Evolutionary conservation across 495 filamentous ascomycete species (phyloP).

Genomic region (Aspergillus homomorphus): DNA sequence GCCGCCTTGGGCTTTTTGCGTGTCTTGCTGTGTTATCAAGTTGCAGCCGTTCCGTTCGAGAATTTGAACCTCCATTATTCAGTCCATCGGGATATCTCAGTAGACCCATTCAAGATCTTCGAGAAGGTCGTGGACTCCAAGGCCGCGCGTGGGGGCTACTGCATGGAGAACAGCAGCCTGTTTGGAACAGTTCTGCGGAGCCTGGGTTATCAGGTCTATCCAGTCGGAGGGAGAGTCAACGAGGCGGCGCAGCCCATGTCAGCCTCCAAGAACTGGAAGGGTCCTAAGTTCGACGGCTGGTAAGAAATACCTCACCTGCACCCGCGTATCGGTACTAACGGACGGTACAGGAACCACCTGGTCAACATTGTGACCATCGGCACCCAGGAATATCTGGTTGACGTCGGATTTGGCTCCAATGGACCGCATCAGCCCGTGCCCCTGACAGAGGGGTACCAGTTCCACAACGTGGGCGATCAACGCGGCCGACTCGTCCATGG

Average conservation of each 20-base stretch:
- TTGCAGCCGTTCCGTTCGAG: conserved; percentile 64
- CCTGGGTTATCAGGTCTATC: conserved; percentile 54
- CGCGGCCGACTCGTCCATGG: not conserved
- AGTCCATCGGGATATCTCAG: conserved; percentile 41
- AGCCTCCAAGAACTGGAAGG: not conserved
- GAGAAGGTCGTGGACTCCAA: conserved; percentile 52
- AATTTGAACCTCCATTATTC: conserved; percentile 55
- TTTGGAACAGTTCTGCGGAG: conserved; percentile 58
- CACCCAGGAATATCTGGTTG: conserved; percentile 50
- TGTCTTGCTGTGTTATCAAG: conserved; percentile 34
- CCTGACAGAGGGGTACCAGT: conserved; percentile 34
- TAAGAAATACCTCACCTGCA: not conserved
- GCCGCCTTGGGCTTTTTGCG: conserved; percentile 10
- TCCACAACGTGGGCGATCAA: not conserved
- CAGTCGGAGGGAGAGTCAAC: conserved; percentile 27
- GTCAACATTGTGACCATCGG: conserved; percentile 60
- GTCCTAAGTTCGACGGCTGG: conserved; percentile 1
- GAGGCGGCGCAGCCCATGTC: conserved; percentile 1
- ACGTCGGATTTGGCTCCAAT: conserved; percentile 64
- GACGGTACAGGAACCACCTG: conserved; percentile 47
- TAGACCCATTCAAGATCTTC: conserved; percentile 56
- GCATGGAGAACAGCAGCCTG: conserved; percentile 66
- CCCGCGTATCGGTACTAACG: too few species aligned
- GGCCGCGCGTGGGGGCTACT: conserved; percentile 55
- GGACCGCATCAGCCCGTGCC: conserved; percentile 50